Evolutionary conservation across 495 filamentous ascomycete species (phyloP), one percentile per base, ranked within the genome.

Genomic region (Aspergillus sclerotiicarbonarius): DNA sequence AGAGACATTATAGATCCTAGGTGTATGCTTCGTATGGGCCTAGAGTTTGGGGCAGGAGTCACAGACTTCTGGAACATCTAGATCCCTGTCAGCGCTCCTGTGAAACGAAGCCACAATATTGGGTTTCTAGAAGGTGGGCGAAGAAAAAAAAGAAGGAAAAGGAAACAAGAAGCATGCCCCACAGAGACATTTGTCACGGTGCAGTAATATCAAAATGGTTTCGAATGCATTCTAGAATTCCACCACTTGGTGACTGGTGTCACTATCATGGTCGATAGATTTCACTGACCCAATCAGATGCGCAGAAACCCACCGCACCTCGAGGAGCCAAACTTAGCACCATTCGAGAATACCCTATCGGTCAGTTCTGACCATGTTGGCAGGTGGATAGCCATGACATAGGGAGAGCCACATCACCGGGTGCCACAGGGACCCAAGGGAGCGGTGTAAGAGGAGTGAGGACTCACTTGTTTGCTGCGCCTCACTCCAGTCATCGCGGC

Each of bases 371-470:
- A 59, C 54, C 58, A 49, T 43, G 58, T 59, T 53, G 62, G 56
- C 49, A 54, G 48, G 48, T 47, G 51, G 37, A 35, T 15, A 35
- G 10, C 45, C 33, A 57, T 60, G 62, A 60, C 51, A 64, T 53
- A 47, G 21, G 46, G 16, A 39, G 9, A 31, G 20, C 25, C 25
- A 48, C 25, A 48, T 37, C 21, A 29, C 30, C 10, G 18, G 39
- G 33, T 37, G 18, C 32, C 43, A 30, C 25, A 0, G 16, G 25
- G 13, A 18, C 33, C 20, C 30, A 47, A 59, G 44, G 48, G 19
- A 62, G 64, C 64, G 64, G 64, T 67, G 64, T 41, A 37, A 15
- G 8, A 63, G 59, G 60, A 59, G 59, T n/a, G n/a, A n/a, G n/a
- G n/a, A n/a, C n/a, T n/a, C n/a, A 59, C 59, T 51, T 48, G 55